phyloP scores from a whole-genome alignment of 305 asterid species.

The Andrographis paniculata region DNA sequence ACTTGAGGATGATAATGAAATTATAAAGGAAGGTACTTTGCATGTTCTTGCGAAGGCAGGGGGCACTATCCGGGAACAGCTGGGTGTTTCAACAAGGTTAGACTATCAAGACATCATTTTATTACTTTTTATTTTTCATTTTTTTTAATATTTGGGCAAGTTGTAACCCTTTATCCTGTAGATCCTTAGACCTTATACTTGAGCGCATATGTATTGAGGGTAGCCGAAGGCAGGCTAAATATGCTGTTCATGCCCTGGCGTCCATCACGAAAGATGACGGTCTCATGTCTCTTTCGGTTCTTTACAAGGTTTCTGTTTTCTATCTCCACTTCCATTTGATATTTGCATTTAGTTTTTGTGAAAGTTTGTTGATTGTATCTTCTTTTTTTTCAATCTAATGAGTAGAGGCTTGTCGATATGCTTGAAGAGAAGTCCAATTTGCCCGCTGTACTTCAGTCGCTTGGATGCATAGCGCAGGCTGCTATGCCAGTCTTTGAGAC shows the following conservation, averaged over 20 bases:
- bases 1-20: constrained; percentile 97
- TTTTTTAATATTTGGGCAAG: constrained; percentile 13
- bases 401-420: constrained; percentile 95
- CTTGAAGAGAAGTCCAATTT: constrained; percentile 81
- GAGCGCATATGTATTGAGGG: constrained; percentile 99
- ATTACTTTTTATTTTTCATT: constrained; percentile 9
- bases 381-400: background rate
- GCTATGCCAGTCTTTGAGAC: constrained; percentile 99
- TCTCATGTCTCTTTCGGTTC: constrained; percentile 95
- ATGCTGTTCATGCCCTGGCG: constrained; percentile 97
- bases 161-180: constrained; percentile 26
- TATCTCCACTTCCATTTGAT: constrained; percentile 12
- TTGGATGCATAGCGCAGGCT: constrained; percentile 96
- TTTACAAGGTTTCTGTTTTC: constrained; percentile 71
- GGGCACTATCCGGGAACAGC: constrained; percentile 89
- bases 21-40: constrained; percentile 91
- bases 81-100: constrained; percentile 92
- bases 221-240: constrained; percentile 97
- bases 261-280: constrained; percentile 98
- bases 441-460: constrained; percentile 97
- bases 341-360: constrained; percentile 10
- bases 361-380: constrained; percentile 14
- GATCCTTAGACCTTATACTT: constrained; percentile 90
- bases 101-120: constrained; percentile 16
- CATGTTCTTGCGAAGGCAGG: constrained; percentile 99